Evolutionary conservation across 2,329 filamentous ascomycete species (phyloP).

Genomic region (Ceratocystiopsis minuta): DNA sequence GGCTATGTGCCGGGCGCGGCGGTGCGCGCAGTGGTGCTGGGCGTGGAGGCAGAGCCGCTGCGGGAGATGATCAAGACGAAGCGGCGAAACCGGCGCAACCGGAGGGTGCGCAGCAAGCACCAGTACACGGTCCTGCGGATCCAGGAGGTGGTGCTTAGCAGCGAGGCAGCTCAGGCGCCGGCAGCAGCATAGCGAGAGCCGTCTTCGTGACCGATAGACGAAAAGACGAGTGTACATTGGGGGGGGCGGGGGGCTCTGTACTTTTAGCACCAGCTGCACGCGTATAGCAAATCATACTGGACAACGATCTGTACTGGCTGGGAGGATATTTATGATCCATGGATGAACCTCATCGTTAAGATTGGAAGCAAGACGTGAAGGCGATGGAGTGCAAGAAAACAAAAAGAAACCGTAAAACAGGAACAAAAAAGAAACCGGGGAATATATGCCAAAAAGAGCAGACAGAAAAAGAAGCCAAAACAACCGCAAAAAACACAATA

Average conservation of each 20-base stretch:
- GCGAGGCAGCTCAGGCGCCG: too few species aligned
- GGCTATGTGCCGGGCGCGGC: constrained; percentile 5
- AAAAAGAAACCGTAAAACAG: not conserved
- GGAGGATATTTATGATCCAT: too few species aligned
- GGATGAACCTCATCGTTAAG: too few species aligned
- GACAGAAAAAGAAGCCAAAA: constrained; percentile 1
- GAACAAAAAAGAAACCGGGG: not conserved
- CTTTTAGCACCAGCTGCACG: too few species aligned
- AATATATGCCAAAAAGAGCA: not conserved
- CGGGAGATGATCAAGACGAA: constrained; percentile 67
- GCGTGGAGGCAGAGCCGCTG: constrained; percentile 65
- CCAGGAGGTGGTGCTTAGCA: constrained; percentile 32
- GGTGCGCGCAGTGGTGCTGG: constrained; percentile 51
- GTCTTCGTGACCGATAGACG: too few species aligned
- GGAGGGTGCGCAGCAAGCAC: constrained; percentile 76
- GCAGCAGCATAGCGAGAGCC: too few species aligned
- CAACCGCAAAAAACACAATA: constrained; percentile 15
- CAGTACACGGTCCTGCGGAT: constrained; percentile 73
- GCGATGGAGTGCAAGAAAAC: not conserved
- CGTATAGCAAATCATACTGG: too few species aligned
- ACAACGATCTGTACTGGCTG: too few species aligned
- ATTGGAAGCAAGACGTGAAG: not conserved
- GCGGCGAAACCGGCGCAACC: constrained; percentile 54
- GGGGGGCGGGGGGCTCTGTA: too few species aligned
- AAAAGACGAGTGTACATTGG: too few species aligned